Evolutionary conservation across 768 basidiomycete species (phyloP).

Genomic region (Mrakia blollopis): DNA sequence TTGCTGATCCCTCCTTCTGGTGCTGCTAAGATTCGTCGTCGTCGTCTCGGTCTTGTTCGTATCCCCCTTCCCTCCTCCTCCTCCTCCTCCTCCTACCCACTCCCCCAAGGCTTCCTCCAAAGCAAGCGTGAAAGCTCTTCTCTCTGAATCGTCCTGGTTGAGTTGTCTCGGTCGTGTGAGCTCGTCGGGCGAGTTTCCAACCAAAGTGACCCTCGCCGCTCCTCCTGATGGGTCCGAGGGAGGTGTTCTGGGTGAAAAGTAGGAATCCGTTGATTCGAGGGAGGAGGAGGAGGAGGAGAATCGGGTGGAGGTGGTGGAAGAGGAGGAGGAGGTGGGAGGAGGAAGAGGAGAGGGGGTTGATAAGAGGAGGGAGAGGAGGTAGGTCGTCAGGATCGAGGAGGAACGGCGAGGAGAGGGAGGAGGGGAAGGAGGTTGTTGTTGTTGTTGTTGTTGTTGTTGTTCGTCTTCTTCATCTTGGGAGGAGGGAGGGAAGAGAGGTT

Average conservation of each 20-base stretch:
- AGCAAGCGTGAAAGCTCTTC: not conserved
- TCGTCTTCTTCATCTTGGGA: not conserved
- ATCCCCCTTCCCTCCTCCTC: not conserved
- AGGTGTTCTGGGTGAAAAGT: not conserved
- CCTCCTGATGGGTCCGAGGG: not conserved
- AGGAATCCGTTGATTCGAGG: not conserved
- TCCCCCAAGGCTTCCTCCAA: not conserved
- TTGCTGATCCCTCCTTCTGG: too few relatives aligned
- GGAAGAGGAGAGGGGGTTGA: not conserved
- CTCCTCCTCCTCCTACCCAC: not conserved
- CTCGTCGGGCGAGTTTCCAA: not conserved
- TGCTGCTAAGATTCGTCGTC: not conserved
- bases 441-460: too few relatives aligned
- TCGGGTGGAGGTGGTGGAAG: not conserved
- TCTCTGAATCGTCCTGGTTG: not conserved
- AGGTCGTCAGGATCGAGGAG: not conserved
- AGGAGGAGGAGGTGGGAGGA: not conserved
- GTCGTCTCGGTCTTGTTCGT: not conserved
- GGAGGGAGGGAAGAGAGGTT: not conserved
- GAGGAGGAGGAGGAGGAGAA: slow-evolving; percentile 8
- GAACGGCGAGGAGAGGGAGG: not conserved
- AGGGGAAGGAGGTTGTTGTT: not conserved
- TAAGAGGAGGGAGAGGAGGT: slow-evolving; percentile 6
- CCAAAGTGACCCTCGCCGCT: not conserved
- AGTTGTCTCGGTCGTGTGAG: not conserved